Conservation (phyloP, 495 filamentous ascomycete species). For the Podospora comata region DNA sequence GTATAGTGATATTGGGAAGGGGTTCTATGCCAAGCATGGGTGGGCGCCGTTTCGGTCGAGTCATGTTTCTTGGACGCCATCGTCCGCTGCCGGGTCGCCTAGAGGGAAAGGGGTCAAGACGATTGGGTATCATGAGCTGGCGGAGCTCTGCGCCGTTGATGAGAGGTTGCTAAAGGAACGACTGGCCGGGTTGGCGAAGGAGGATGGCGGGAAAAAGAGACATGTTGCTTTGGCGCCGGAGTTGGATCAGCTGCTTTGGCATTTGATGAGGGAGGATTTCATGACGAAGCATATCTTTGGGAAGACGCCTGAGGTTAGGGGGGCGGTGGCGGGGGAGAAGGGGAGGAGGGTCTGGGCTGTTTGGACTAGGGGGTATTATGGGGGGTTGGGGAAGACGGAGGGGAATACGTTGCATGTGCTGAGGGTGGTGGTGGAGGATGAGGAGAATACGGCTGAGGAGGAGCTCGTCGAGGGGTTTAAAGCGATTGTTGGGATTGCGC, state of each 20-base stretch:
- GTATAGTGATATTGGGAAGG: slow-evolving; percentile 93
- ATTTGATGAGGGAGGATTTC: slow-evolving; percentile 83
- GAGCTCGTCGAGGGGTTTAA: slow-evolving; percentile 57
- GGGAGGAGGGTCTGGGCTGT: slow-evolving; percentile 68
- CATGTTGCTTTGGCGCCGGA: slow-evolving; percentile 71
- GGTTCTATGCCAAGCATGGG: slow-evolving; percentile 79
- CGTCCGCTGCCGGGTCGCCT: slow-evolving; percentile 30
- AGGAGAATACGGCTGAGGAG: slow-evolving; percentile 30
- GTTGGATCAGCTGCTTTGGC: slow-evolving; percentile 73
- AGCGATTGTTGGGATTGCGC: slow-evolving; percentile 43
- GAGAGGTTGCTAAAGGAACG: slow-evolving; percentile 45
- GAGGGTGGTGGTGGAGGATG: slow-evolving; percentile 69
- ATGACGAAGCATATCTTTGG: slow-evolving; percentile 55
- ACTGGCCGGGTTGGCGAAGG: slow-evolving; percentile 23
- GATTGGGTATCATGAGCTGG: slow-evolving; percentile 52
- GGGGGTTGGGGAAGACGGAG: slow-evolving; percentile 35
- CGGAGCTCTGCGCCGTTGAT: slow-evolving; percentile 56
- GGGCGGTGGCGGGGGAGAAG: slow-evolving; percentile 54
- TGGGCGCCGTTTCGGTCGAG: slow-evolving; percentile 72
- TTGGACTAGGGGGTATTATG: slow-evolving; percentile 74
- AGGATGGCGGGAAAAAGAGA: slow-evolving; percentile 29
- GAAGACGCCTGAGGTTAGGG: slow-evolving; percentile 58
- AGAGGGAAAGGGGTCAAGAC: slow-evolving; percentile 25
- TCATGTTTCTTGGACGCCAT: slow-evolving; percentile 61
- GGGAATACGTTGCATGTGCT: slow-evolving; percentile 77